Evolutionary conservation across 1,284 basidiomycete species (phyloP).

Genomic region (Cryptococcus sp.): DNA sequence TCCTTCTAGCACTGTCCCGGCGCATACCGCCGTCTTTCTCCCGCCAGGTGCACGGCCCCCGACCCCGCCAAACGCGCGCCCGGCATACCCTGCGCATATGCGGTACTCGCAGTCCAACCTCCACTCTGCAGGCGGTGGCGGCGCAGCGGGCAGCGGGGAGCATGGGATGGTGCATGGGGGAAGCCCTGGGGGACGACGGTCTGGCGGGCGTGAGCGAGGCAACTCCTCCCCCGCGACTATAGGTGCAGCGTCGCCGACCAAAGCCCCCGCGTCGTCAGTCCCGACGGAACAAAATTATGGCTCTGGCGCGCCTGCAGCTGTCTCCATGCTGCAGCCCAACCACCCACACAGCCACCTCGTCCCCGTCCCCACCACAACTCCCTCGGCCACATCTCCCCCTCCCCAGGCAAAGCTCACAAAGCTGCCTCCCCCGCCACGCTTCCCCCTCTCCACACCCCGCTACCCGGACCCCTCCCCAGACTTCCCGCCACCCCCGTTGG

Average conservation of each 20-base stretch:
- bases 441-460: neutral
- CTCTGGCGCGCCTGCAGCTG: neutral
- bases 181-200: neutral
- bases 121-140: slow-evolving; percentile 5
- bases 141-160: slow-evolving; percentile 7
- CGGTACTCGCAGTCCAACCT: slow-evolving; percentile 25
- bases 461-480: neutral
- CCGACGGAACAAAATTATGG: slow-evolving; percentile 4
- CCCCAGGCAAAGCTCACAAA: slow-evolving; percentile 16
- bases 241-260: neutral
- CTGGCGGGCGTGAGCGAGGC: slow-evolving; percentile 5
- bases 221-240: slow-evolving; percentile 1
- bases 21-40: slow-evolving; percentile 25
- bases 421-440: neutral
- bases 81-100: slow-evolving; percentile 15
- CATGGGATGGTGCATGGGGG: slow-evolving; percentile 2
- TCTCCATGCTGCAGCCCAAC: no score
- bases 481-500: slow-evolving; percentile 2
- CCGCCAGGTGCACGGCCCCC: slow-evolving; percentile 39
- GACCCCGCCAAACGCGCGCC: slow-evolving; percentile 25
- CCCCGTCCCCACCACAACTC: slow-evolving; percentile 3
- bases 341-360: neutral
- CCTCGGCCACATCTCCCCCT: slow-evolving; percentile 12
- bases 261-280: slow-evolving; percentile 7
- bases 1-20: slow-evolving; percentile 13